These are phyloP conservation scores for Gaeumannomyces sp. DNA, from an alignment of 2,329 filamentous ascomycete genomes.

Conservation along the genomic window DNA sequence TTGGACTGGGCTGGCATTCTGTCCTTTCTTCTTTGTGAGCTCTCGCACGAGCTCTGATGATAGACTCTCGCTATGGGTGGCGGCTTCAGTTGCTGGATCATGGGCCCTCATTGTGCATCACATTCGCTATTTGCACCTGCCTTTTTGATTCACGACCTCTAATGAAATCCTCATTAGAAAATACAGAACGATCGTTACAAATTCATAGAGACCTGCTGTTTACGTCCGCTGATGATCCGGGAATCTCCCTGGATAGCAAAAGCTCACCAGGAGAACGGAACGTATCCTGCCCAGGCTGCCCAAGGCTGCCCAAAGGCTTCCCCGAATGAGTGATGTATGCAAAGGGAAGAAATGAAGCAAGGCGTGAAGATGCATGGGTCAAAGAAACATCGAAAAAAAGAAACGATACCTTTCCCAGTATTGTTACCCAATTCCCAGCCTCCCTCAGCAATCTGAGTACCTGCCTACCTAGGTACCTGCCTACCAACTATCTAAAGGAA, in stretches of 20 bases:
- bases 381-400: too few relatives aligned
- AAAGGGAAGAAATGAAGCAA: neutral
- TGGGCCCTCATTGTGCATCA: neutral
- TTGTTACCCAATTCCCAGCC: too few relatives aligned
- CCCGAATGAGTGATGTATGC: neutral
- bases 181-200: neutral
- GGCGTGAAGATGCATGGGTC: too few relatives aligned
- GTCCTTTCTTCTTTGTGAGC: neutral
- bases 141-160: too few relatives aligned
- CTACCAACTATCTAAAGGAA: too few relatives aligned
- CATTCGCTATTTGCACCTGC: neutral
- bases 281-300: neutral
- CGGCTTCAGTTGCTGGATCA: neutral
- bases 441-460: too few relatives aligned
- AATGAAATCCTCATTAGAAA: neutral
- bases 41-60: neutral
- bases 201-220: too few relatives aligned
- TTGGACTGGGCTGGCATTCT: neutral
- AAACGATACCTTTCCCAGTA: too few relatives aligned
- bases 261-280: neutral
- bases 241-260: neutral
- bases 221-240: neutral
- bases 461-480: too few relatives aligned
- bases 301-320: too few relatives aligned
- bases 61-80: neutral